Evolutionary conservation across 345 rosid genomes (phyloP).

Genomic region (Pugionium cornutum): DNA sequence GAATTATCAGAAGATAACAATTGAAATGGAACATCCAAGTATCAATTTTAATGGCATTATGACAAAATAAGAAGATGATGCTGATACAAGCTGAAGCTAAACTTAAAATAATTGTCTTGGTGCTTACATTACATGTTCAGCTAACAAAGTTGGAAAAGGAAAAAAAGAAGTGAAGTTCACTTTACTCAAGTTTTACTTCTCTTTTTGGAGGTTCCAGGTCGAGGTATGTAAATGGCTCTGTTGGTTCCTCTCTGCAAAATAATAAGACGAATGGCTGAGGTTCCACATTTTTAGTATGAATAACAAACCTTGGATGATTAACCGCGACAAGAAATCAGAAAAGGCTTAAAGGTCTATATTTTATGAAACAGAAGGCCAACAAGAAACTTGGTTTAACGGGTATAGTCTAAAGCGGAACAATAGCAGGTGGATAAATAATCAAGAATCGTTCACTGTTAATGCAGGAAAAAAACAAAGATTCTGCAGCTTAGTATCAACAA

Average conservation of each 20-base stretch:
- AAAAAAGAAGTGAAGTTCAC: constrained; percentile 13
- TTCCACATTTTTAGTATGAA: constrained; percentile 10
- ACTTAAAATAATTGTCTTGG: constrained; percentile 18
- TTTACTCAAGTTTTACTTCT: constrained; percentile 68
- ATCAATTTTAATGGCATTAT: constrained; percentile 26
- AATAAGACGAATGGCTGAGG: constrained; percentile 31
- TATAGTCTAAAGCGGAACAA: constrained; percentile 5
- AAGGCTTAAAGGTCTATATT: constrained; percentile 5
- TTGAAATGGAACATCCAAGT: constrained; percentile 19
- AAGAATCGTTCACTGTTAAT: constrained; percentile 17
- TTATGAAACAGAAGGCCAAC: constrained; percentile 7
- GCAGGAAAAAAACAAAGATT: neutral
- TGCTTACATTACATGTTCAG: constrained; percentile 28
- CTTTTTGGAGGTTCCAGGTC: constrained; percentile 75
- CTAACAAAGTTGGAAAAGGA: constrained; percentile 1
- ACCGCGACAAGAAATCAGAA: neutral
- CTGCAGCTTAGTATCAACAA: constrained; percentile 7
- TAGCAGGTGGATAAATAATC: neutral
- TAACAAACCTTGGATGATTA: neutral
- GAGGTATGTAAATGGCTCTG: constrained; percentile 78
- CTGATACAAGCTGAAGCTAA: constrained; percentile 22
- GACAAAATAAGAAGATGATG: constrained; percentile 21
- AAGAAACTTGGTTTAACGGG: constrained; percentile 2
- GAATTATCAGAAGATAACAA: neutral
- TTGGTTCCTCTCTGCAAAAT: constrained; percentile 84